Evolutionary conservation across 495 filamentous ascomycete genomes (phyloP).

Genomic region (Hypoxylon rickii): DNA sequence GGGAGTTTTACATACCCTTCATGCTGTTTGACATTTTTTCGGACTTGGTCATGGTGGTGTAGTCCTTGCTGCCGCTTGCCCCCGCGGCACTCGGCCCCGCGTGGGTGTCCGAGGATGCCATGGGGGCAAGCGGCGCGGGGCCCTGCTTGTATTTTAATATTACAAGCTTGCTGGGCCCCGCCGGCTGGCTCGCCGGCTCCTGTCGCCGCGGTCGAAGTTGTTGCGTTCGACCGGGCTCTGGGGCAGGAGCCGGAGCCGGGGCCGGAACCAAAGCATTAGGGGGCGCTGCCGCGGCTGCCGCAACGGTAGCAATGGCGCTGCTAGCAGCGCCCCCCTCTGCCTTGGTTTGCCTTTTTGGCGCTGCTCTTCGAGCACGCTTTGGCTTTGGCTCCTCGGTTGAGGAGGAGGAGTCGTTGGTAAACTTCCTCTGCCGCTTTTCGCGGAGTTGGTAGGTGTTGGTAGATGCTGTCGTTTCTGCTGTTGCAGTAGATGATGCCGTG

Average conservation of each 20-base stretch:
- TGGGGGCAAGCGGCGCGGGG: too few species aligned
- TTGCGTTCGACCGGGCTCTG: too few species aligned
- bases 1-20: conserved; percentile 45
- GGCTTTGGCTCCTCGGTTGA: conserved; percentile 26
- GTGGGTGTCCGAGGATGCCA: too few species aligned
- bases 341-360: conserved; percentile 28
- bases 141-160: too few species aligned
- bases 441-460: conserved; percentile 37
- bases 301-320: too few species aligned
- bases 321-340: too few species aligned
- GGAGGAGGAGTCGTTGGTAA: conserved; percentile 31
- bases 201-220: too few species aligned
- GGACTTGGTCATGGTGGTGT: conserved; percentile 55
- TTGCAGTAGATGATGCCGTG: conserved; percentile 37
- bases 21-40: conserved; percentile 58
- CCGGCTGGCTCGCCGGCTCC: too few species aligned
- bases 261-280: too few species aligned
- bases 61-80: conserved; percentile 43
- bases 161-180: too few species aligned
- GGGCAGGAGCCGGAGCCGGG: too few species aligned
- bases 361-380: conserved; percentile 35
- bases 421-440: conserved; percentile 38
- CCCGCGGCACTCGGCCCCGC: conserved; percentile 30
- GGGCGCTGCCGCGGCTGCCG: too few species aligned
- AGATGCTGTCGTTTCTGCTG: conserved; percentile 32